phyloP scores from a whole-genome alignment of 2,329 filamentous ascomycete species.

The Calonectria multiphialidica region DNA sequence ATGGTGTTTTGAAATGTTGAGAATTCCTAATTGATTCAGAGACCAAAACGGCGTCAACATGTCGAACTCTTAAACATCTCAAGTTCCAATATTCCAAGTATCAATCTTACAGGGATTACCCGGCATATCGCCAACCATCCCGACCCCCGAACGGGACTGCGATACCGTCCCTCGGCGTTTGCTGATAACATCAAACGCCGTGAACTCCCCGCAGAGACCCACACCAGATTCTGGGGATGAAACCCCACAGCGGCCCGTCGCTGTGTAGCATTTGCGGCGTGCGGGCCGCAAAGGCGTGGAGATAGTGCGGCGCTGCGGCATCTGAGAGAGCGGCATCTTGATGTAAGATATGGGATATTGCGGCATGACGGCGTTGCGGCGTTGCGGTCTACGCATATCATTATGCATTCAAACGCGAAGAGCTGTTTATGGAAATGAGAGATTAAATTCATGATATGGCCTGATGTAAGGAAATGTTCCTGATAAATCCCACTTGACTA shows the following conservation, averaged over 20 bases:
- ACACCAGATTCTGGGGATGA: background rate
- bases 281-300: background rate
- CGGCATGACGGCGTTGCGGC: background rate
- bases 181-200: conserved; percentile 5
- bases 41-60: background rate
- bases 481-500: background rate
- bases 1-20: background rate
- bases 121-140: background rate
- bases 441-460: background rate
- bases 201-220: background rate
- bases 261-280: background rate
- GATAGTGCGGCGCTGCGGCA: background rate
- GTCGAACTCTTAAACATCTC: background rate
- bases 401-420: background rate
- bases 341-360: background rate
- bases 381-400: background rate
- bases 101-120: background rate
- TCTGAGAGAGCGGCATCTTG: background rate
- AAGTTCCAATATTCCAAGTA: background rate
- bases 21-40: background rate
- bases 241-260: background rate
- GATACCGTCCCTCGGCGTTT: background rate
- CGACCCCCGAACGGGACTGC: background rate
- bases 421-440: background rate
- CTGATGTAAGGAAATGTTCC: background rate